Evolutionary conservation across 139 green algal species (phyloP).

Genomic region (Ostreobium quekettii): DNA sequence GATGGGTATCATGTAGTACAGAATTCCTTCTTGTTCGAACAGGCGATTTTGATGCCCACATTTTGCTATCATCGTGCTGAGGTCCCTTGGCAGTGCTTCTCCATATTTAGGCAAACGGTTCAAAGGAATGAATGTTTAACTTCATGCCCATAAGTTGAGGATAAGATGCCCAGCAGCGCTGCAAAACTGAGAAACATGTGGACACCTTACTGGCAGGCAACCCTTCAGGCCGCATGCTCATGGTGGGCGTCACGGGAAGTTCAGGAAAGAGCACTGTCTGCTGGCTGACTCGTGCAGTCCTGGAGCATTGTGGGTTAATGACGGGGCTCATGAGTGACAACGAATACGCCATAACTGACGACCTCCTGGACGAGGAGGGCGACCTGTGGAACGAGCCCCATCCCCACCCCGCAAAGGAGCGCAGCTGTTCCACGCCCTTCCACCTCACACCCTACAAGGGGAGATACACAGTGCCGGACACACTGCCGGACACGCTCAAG

Average conservation of each 20-base stretch:
- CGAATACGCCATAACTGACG: constrained; percentile 59
- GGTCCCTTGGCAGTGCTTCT: background rate
- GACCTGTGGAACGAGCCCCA: constrained; percentile 59
- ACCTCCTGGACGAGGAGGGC: constrained; percentile 54
- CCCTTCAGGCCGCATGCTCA: constrained; percentile 35
- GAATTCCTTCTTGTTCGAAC: too few species aligned
- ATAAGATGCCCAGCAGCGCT: background rate
- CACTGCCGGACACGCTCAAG: constrained; percentile 47
- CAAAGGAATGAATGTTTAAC: too few species aligned
- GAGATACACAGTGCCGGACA: constrained; percentile 47
- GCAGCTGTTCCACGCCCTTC: constrained; percentile 62
- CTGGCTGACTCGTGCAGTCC: constrained; percentile 80
- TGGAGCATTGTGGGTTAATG: constrained; percentile 58
- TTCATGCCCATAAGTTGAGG: too few species aligned
- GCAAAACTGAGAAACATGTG: background rate
- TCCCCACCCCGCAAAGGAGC: constrained; percentile 49
- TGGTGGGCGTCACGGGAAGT: constrained; percentile 67
- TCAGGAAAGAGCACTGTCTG: constrained; percentile 90
- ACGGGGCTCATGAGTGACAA: constrained; percentile 59
- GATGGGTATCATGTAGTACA: too few species aligned
- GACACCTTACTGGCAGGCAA: constrained; percentile 29
- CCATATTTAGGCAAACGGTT: too few species aligned
- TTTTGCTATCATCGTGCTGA: background rate
- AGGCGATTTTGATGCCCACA: background rate
- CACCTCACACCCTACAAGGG: constrained; percentile 62